Percentiles rank a stretch among this genome's conserved stretches.
Conservation (phyloP, 192 early-diverging fungal genomes). For the Mycoemilia scoparia region DNA sequence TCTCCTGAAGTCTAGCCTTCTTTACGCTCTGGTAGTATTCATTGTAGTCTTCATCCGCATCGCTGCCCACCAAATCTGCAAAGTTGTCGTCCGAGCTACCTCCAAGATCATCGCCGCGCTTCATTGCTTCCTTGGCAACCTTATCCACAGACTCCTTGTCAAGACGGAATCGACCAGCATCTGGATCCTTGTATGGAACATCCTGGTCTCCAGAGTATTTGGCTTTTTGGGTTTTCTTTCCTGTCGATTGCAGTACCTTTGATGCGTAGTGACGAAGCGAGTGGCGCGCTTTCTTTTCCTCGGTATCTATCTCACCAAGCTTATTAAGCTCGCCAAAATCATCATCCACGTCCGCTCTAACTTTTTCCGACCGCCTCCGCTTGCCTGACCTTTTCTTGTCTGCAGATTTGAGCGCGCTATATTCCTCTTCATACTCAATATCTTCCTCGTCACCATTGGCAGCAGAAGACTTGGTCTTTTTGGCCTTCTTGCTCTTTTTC, state of each 20-base stretch:
- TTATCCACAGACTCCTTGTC: conserved; percentile 8
- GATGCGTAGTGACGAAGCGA: conserved; percentile 24
- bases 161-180: conserved; percentile 9
- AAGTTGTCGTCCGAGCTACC: conserved; percentile 36
- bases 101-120: conserved; percentile 33
- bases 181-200: conserved; percentile 55
- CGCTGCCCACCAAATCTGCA: conserved; percentile 14
- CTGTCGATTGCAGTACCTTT: conserved; percentile 16
- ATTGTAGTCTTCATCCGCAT: conserved; percentile 22
- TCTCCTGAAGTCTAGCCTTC: conserved; percentile 22
- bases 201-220: conserved; percentile 57
- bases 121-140: conserved; percentile 5
- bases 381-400: conserved; percentile 1
- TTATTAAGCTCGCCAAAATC: conserved; percentile 66
- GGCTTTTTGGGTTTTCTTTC: conserved; percentile 16
- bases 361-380: conserved; percentile 3
- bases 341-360: conserved; percentile 22
- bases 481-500: neutral
- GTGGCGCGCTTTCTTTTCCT: conserved; percentile 52
- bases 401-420: neutral
- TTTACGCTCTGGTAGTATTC: conserved; percentile 38
- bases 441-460: conserved; percentile 29
- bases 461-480: neutral
- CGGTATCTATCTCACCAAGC: conserved; percentile 52
- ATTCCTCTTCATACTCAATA: conserved; percentile 1